Evolutionary conservation across 2,329 filamentous ascomycete genomes (phyloP), one percentile per base, ranked within the genome.

Genomic region (Pestalotiopsis sp.): DNA sequence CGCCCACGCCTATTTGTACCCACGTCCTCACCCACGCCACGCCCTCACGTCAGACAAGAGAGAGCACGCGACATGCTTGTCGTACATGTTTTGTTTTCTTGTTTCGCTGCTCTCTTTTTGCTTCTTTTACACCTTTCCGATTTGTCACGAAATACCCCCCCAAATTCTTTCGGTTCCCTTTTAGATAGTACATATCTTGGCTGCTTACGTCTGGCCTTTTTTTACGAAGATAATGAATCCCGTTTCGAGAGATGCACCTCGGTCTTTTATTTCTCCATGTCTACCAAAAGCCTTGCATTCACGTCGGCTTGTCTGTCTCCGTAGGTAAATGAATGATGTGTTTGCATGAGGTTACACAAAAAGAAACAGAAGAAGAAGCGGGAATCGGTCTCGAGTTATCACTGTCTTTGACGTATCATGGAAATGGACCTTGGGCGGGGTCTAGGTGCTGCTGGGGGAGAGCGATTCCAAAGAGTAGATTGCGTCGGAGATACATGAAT

Each of bases 91-190:
- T 45, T 45, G 12, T 45, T 17, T 14, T 52, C 14, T 23, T n/a
- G 17, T 52, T 52, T 52, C 20, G 36, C 23, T 62, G 4, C 9
- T 36, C 12, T 27, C 25, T 36, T 6, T 27, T 59, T 27, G 11
- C 12, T 23, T 14, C 20, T 36, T 27, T 11, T 31, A 23, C 52
- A 59, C 56, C 36, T 68, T 57, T 68, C 66, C 39, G 41, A 58
- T 65, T 68, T 66, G 67, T 68, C 63, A 62, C 67, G 52, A 57
- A 36, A 68, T 68, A 68, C 66, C 66, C 67, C 67, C 67, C 64
- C 61, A 27, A 39, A 25, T 38, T 20, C 36, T 62, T 36, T 36
- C 17, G 41, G 58, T 23, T 25, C 45, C 45, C 20, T 52, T 52
- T 52, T 52, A 52, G 45, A 52, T 52, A 52, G 45, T 52, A 52